A percentile compares a stretch with the other conserved stretches of the same genome.
Evolutionary conservation across 1,284 basidiomycete genomes (phyloP).

Genomic region (Peniophora sp.): DNA sequence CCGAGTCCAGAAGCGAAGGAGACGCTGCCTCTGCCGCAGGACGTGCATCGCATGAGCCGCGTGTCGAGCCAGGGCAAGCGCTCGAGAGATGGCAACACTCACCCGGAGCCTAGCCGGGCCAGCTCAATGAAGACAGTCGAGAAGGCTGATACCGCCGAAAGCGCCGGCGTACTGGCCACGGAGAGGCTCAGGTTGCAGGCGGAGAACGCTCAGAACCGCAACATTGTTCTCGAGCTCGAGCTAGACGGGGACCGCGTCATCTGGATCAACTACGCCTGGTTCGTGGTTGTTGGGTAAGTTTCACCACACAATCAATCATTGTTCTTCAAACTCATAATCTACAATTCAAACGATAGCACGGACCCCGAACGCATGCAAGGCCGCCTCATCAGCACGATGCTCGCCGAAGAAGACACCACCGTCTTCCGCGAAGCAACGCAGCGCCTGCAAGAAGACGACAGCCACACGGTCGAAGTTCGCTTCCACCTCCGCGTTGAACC

Average conservation of each 20-base stretch:
- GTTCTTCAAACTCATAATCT: slow-evolving; percentile 8
- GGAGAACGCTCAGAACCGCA: slow-evolving; percentile 89
- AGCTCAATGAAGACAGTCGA: slow-evolving; percentile 33
- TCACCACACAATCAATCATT: slow-evolving; percentile 6
- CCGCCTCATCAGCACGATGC: slow-evolving; percentile 73
- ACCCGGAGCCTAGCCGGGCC: slow-evolving; percentile 9
- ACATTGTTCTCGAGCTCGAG: slow-evolving; percentile 92
- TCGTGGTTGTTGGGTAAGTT: slow-evolving; percentile 85
- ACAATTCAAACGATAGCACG: slow-evolving; percentile 40
- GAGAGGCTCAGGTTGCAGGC: slow-evolving; percentile 82
- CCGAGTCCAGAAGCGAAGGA: slow-evolving; percentile 42
- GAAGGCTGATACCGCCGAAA: slow-evolving; percentile 56
- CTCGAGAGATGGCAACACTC: slow-evolving; percentile 31
- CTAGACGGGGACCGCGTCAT: slow-evolving; percentile 88
- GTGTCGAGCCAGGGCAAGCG: slow-evolving; percentile 44
- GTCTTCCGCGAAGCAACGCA: slow-evolving; percentile 88
- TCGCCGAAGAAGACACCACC: slow-evolving; percentile 78
- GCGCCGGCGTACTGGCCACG: slow-evolving; percentile 70
- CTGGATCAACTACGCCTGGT: slow-evolving; percentile 95
- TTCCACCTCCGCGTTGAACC: slow-evolving; percentile 80
- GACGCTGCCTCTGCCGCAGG: slow-evolving; percentile 21
- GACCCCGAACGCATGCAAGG: slow-evolving; percentile 81
- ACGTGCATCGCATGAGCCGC: slow-evolving; percentile 19
- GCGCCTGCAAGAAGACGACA: slow-evolving; percentile 84
- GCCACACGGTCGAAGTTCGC: slow-evolving; percentile 87